A percentile compares a stretch with the other conserved stretches of the same genome.
phyloP scores from a whole-genome alignment of 1,139 yeast genomes.

The Tardiomyces depauwii region DNA sequence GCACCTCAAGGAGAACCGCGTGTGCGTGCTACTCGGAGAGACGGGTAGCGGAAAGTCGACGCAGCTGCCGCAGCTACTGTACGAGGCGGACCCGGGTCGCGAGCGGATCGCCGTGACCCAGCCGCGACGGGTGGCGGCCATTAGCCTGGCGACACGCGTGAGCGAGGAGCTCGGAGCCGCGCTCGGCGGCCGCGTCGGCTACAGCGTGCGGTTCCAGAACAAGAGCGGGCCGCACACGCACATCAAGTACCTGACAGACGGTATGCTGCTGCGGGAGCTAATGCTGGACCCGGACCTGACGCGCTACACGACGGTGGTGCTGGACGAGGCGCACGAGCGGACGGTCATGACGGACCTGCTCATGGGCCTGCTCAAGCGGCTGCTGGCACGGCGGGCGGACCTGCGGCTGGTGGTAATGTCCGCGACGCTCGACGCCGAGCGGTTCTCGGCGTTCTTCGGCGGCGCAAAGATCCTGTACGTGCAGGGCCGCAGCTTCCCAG shows the following conservation, averaged over 20 bases:
- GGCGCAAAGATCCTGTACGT: conserved; percentile 72
- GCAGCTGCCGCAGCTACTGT: conserved; percentile 76
- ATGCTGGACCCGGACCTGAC: conserved; percentile 60
- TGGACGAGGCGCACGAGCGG: conserved; percentile 97
- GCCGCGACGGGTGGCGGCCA: conserved; percentile 97
- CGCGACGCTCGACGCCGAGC: conserved; percentile 91
- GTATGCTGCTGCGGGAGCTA: conserved; percentile 88
- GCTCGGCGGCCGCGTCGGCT: conserved; percentile 79
- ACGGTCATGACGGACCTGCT: conserved; percentile 84
- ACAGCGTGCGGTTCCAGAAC: conserved; percentile 79
- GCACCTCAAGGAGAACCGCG: conserved; percentile 46
- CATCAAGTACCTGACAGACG: conserved; percentile 85
- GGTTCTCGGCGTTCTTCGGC: conserved; percentile 66
- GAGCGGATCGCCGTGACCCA: conserved; percentile 83
- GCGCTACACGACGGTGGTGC: conserved; percentile 64
- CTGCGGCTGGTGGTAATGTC: conserved; percentile 71
- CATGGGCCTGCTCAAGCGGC: conserved; percentile 72
- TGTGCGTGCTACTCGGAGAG: conserved; percentile 82
- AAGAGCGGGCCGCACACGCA: conserved; percentile 41
- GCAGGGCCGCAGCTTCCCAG: conserved; percentile 87
- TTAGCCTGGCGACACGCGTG: conserved; percentile 85
- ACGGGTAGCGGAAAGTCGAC: conserved; percentile 98
- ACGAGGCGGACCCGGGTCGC: conserved; percentile 25
- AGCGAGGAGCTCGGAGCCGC: conserved; percentile 67
- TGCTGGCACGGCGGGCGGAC: conserved; percentile 32